These are phyloP conservation scores for Digitaria exilis DNA, from an alignment of 202 grass and related monocot species.

Conservation along the genomic window DNA sequence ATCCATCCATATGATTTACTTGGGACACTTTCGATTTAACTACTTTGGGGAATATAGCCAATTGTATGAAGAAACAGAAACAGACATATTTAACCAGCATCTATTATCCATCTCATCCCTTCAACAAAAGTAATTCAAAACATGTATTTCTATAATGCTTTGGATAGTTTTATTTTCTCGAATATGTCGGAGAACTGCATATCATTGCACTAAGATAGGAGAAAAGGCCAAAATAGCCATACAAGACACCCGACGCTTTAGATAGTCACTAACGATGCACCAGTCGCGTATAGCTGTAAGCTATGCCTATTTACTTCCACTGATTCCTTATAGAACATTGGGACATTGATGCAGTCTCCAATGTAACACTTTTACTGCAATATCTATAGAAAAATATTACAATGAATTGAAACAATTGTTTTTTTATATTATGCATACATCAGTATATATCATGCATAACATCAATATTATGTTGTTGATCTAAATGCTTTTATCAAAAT, in stretches of 20 bases:
- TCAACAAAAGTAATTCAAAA: neutral
- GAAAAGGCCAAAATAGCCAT: too few relatives aligned
- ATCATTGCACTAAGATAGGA: too few relatives aligned
- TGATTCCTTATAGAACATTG: neutral
- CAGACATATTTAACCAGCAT: too few relatives aligned
- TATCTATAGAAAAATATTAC: neutral
- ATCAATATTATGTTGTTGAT: too few relatives aligned
- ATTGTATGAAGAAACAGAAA: too few relatives aligned
- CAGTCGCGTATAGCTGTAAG: neutral
- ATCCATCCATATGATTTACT: neutral
- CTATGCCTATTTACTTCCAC: neutral
- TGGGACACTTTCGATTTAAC: too few relatives aligned
- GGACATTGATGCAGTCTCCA: neutral
- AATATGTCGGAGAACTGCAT: too few relatives aligned
- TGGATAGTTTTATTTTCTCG: too few relatives aligned
- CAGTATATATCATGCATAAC: too few relatives aligned
- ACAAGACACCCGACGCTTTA: too few relatives aligned
- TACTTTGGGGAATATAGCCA: too few relatives aligned
- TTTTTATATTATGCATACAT: neutral
- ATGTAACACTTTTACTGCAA: neutral
- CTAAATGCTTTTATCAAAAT: neutral
- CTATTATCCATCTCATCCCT: neutral
- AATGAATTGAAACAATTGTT: neutral
- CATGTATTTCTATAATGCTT: neutral
- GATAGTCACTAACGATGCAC: neutral